phyloP scores from a whole-genome alignment of 805 yeast genomes.

The Sugiyamaella qingdaonensis region DNA sequence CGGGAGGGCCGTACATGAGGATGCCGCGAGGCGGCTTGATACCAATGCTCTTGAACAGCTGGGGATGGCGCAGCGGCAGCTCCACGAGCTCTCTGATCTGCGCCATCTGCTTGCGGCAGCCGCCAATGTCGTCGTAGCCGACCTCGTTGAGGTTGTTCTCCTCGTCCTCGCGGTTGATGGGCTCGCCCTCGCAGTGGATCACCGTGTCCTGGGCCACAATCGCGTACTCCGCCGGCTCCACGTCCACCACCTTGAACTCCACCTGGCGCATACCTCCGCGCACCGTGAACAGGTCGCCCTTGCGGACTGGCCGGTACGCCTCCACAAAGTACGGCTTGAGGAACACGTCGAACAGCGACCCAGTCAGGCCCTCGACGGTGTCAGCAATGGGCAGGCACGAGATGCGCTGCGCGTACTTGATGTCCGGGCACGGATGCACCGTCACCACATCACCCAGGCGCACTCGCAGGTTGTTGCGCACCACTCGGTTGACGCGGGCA shows the following conservation, averaged over 20 bases:
- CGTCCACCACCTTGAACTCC: constrained; percentile 96
- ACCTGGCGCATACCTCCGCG: constrained; percentile 99
- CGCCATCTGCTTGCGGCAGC: constrained; percentile 99
- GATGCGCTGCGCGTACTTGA: constrained; percentile 92
- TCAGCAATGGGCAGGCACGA: constrained; percentile 96
- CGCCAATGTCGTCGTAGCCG: constrained; percentile 98
- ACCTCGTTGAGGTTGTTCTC: constrained; percentile 95
- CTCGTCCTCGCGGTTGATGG: constrained; percentile 96
- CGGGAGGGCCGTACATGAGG: constrained; percentile 93
- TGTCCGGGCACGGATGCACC: constrained; percentile 94
- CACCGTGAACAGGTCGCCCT: constrained; percentile 92
- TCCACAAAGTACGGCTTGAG: constrained; percentile 97
- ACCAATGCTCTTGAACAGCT: constrained; percentile 95
- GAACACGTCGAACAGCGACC: constrained; percentile 92
- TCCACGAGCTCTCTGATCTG: constrained; percentile 98
- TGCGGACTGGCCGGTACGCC: constrained; percentile 97
- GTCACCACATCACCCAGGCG: constrained; percentile 90
- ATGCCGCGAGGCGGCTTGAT: constrained; percentile 99
- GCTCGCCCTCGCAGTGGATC: constrained; percentile 98
- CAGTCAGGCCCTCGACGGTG: constrained; percentile 96
- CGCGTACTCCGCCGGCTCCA: constrained; percentile 95
- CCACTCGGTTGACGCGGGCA: constrained; percentile 91
- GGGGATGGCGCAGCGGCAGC: constrained; percentile 97
- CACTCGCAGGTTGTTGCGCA: constrained; percentile 89
- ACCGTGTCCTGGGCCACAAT: constrained; percentile 98